These are phyloP conservation scores for Fusarium nisikadoi DNA, from an alignment of 2,329 filamentous ascomycete genomes.

Conservation along the genomic window DNA sequence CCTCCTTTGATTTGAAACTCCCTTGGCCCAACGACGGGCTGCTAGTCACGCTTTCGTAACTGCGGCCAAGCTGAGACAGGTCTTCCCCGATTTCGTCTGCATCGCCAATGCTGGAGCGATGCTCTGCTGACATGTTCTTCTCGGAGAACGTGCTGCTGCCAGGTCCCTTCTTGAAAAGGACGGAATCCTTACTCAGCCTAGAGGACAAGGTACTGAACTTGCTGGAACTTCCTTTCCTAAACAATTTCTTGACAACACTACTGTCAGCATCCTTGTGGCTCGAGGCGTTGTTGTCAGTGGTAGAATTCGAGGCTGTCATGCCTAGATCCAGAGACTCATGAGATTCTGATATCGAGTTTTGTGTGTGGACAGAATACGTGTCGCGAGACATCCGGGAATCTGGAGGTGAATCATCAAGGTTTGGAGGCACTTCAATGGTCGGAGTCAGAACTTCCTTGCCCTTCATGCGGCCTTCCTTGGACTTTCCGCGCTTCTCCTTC, in stretches of 20 bases:
- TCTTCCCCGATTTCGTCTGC: slow-evolving; percentile 64
- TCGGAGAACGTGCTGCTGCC: slow-evolving; percentile 68
- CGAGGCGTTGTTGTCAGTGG: slow-evolving; percentile 62
- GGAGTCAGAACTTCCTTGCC: slow-evolving; percentile 51
- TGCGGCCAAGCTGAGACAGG: slow-evolving; percentile 56
- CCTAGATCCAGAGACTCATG: slow-evolving; percentile 69
- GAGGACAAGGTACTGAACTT: slow-evolving; percentile 71
- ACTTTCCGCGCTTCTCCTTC: slow-evolving; percentile 47
- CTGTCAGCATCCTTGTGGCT: slow-evolving; percentile 64
- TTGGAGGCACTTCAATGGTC: slow-evolving; percentile 51
- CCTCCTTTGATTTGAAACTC: slow-evolving; percentile 54
- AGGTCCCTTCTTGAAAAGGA: slow-evolving; percentile 68
- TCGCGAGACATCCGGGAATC: slow-evolving; percentile 67
- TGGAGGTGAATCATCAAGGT: slow-evolving; percentile 60
- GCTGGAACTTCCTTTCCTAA: slow-evolving; percentile 72
- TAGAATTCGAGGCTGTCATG: slow-evolving; percentile 64
- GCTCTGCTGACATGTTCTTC: slow-evolving; percentile 64
- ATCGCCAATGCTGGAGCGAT: slow-evolving; percentile 68
- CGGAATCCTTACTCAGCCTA: slow-evolving; percentile 63
- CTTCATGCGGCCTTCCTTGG: slow-evolving; percentile 53
- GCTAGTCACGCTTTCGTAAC: slow-evolving; percentile 66
- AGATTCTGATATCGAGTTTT: slow-evolving; percentile 68
- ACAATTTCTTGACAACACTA: slow-evolving; percentile 68
- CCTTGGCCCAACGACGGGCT: slow-evolving; percentile 66
- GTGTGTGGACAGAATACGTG: slow-evolving; percentile 66